Conservation (phyloP, 2,329 filamentous ascomycete genomes). For the Geosmithia morbida region DNA sequence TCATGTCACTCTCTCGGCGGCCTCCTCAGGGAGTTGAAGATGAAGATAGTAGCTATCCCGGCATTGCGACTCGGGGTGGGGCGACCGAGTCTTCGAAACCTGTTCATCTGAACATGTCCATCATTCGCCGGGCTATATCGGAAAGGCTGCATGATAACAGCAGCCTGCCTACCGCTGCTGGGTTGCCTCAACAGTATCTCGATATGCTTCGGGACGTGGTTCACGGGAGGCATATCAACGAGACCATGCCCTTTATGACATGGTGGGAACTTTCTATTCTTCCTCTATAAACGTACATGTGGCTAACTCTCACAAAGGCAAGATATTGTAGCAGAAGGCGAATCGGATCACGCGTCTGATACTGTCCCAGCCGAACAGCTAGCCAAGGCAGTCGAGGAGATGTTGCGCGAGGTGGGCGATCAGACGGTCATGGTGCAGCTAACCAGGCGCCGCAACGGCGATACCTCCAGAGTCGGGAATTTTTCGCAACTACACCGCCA, state of each 20-base stretch:
- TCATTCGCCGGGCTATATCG: background rate
- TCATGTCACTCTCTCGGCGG: background rate
- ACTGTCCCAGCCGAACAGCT: slow-evolving; percentile 7
- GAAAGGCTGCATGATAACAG: background rate
- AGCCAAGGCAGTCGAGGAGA: slow-evolving; percentile 12
- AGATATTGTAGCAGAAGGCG: background rate
- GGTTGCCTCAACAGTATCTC: background rate
- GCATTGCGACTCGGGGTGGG: background rate
- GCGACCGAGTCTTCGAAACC: background rate
- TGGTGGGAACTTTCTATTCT: slow-evolving; percentile 12
- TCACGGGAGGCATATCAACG: slow-evolving; percentile 9
- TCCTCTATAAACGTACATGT: background rate
- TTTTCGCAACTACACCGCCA: slow-evolving; percentile 13
- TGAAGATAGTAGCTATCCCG: slow-evolving; percentile 2
- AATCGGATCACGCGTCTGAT: background rate
- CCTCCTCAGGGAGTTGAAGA: slow-evolving; percentile 3
- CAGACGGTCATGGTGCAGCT: slow-evolving; percentile 15
- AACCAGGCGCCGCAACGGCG: slow-evolving; percentile 9
- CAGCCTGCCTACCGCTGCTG: background rate
- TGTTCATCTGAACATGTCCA: slow-evolving; percentile 8
- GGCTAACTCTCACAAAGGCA: background rate
- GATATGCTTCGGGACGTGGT: slow-evolving; percentile 6
- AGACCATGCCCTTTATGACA: slow-evolving; percentile 14
- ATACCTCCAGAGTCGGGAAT: slow-evolving; percentile 9
- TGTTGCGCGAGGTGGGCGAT: slow-evolving; percentile 12